Conservation (phyloP, 192 early-diverging fungal species). For the Linnemannia schmuckeri region DNA sequence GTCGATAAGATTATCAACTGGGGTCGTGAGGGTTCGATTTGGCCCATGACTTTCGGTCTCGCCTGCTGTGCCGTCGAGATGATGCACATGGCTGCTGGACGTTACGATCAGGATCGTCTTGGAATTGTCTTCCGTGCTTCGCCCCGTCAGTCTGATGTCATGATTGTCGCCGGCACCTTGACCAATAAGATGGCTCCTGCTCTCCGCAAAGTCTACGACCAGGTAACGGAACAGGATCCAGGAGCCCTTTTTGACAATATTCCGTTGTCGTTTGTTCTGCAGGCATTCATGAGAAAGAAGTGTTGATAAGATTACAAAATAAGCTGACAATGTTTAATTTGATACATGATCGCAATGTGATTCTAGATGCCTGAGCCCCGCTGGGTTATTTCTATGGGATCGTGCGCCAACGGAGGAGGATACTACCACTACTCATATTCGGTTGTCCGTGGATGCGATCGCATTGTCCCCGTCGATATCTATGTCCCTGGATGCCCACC, state of each 20-base stretch:
- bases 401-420: slow-evolving; percentile 96
- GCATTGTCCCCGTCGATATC: slow-evolving; percentile 94
- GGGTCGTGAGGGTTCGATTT: slow-evolving; percentile 91
- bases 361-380: slow-evolving; percentile 94
- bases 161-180: slow-evolving; percentile 99
- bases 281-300: background rate
- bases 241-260: too few relatives aligned
- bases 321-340: background rate
- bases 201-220: slow-evolving; percentile 73
- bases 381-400: slow-evolving; percentile 99
- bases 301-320: background rate
- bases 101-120: slow-evolving; percentile 98
- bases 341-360: background rate
- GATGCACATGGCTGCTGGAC: slow-evolving; percentile 97
- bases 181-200: slow-evolving; percentile 99
- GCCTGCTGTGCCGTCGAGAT: slow-evolving; percentile 98
- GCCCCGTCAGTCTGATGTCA: slow-evolving; percentile 97
- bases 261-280: background rate
- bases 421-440: slow-evolving; percentile 99
- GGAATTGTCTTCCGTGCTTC: slow-evolving; percentile 98
- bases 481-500: slow-evolving; percentile 99
- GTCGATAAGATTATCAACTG: slow-evolving; percentile 94
- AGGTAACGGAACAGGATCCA: slow-evolving; percentile 41
- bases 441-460: slow-evolving; percentile 95
- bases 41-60: slow-evolving; percentile 81